Evolutionary conservation across 306 rosid species (phyloP).

Genomic region (Pterocarpus santalinus): DNA sequence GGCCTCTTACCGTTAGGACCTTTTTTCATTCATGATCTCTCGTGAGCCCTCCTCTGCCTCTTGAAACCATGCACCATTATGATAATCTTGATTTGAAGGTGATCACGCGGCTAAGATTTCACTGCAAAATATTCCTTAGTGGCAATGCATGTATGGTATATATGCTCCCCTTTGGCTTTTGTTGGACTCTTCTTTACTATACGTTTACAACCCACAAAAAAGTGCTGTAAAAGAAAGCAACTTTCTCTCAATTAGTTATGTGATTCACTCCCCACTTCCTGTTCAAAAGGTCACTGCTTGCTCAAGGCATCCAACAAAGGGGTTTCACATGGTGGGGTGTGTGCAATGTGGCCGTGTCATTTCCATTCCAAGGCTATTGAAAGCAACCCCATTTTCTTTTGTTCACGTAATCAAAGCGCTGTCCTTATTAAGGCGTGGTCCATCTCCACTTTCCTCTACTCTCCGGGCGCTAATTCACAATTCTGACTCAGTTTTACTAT

Average conservation of each 20-base stretch:
- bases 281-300: conserved; percentile 52
- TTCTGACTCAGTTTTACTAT: conserved; percentile 38
- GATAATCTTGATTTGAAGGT: conserved; percentile 1
- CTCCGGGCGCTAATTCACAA: conserved; percentile 25
- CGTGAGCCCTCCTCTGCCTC: conserved; percentile 46
- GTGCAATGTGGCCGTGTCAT: conserved; percentile 47
- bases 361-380: conserved; percentile 50
- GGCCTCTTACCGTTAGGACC: conserved; percentile 43
- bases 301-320: conserved; percentile 65
- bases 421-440: conserved; percentile 51
- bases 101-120: conserved; percentile 31
- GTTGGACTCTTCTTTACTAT: conserved; percentile 36
- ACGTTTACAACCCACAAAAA: conserved; percentile 40
- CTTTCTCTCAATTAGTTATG: conserved; percentile 50
- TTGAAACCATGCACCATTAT: conserved; percentile 8
- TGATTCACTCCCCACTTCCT: conserved; percentile 51
- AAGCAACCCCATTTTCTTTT: conserved; percentile 51
- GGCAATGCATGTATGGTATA: conserved; percentile 37
- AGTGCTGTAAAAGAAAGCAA: conserved; percentile 49
- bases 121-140: neutral
- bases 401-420: conserved; percentile 53
- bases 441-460: conserved; percentile 24
- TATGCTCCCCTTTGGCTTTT: conserved; percentile 39
- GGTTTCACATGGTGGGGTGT: conserved; percentile 79
- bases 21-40: conserved; percentile 36